Conservation (phyloP, 257 asterid genomes). For the Coffea eugenioides region DNA sequence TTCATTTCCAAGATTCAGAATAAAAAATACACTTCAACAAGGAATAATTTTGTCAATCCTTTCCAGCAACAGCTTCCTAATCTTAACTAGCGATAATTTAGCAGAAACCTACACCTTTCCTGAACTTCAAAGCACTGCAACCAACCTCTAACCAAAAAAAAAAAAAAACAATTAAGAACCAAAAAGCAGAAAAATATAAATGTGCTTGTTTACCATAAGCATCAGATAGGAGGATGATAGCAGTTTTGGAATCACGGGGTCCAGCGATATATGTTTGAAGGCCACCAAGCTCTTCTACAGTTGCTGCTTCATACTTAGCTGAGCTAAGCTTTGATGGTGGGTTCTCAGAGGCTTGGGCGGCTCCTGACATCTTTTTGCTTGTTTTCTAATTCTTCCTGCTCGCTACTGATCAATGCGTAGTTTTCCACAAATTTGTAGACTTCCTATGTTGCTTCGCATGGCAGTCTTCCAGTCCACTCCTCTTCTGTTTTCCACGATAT, state of each 20-base stretch:
- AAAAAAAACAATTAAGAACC: not conserved
- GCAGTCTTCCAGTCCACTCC: no score
- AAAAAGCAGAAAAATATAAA: no score
- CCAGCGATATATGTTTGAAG: conserved; percentile 47
- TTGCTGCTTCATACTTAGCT: conserved; percentile 30
- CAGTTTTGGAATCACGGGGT: conserved; percentile 44
- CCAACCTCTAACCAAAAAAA: not conserved
- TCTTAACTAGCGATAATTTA: not conserved
- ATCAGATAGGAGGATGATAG: conserved; percentile 52
- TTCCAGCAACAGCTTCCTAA: not conserved
- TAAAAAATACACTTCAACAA: not conserved
- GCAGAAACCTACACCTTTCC: not conserved
- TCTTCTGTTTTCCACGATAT: no score
- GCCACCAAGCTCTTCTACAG: conserved; percentile 50
- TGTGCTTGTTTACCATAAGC: conserved; percentile 44
- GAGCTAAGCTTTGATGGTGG: conserved; percentile 47
- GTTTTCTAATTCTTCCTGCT: not conserved
- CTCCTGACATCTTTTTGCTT: conserved; percentile 39
- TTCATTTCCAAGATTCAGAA: not conserved
- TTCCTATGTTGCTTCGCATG: no score
- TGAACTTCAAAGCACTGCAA: conserved; percentile 1
- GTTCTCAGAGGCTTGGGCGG: conserved; percentile 38
- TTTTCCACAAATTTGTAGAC: no score
- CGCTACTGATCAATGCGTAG: no score
- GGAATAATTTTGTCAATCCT: not conserved